Conservation (phyloP, 805 yeast genomes). For the Cyberlindnera japonica region DNA sequence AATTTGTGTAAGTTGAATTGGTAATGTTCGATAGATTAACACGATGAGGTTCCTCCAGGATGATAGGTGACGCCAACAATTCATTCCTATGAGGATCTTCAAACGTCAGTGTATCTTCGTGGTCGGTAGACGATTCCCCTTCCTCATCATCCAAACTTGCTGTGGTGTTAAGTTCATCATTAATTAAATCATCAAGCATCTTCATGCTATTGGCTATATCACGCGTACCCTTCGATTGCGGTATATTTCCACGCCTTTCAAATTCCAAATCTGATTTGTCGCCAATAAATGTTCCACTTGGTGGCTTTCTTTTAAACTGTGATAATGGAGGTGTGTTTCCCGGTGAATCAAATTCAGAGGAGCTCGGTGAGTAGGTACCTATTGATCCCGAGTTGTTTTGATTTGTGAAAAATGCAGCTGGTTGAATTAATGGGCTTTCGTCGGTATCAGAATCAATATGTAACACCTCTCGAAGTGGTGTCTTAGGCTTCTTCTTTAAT, state of each 20-base stretch:
- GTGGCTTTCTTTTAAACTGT: constrained; percentile 16
- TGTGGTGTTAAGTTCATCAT: constrained; percentile 21
- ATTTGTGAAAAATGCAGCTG: constrained; percentile 29
- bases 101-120: constrained; percentile 13
- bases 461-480: not conserved
- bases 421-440: constrained; percentile 25
- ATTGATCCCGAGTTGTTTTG: constrained; percentile 36
- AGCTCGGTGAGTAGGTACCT: constrained; percentile 45
- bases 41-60: constrained; percentile 9
- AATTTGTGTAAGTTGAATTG: constrained; percentile 25
- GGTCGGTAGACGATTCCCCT: constrained; percentile 9
- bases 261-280: constrained; percentile 10
- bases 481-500: constrained; percentile 16
- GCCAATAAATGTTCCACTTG: constrained; percentile 5
- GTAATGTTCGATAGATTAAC: constrained; percentile 22
- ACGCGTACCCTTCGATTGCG: constrained; percentile 38
- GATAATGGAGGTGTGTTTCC: constrained; percentile 23
- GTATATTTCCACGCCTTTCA: constrained; percentile 29
- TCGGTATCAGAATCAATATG: constrained; percentile 22
- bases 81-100: constrained; percentile 18
- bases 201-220: constrained; percentile 38
- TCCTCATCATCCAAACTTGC: constrained; percentile 14
- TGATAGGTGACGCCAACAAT: constrained; percentile 23
- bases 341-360: constrained; percentile 42
- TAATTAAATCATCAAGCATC: constrained; percentile 33